Evolutionary conservation across 768 basidiomycete species (phyloP).

Genomic region (Russula compacta): DNA sequence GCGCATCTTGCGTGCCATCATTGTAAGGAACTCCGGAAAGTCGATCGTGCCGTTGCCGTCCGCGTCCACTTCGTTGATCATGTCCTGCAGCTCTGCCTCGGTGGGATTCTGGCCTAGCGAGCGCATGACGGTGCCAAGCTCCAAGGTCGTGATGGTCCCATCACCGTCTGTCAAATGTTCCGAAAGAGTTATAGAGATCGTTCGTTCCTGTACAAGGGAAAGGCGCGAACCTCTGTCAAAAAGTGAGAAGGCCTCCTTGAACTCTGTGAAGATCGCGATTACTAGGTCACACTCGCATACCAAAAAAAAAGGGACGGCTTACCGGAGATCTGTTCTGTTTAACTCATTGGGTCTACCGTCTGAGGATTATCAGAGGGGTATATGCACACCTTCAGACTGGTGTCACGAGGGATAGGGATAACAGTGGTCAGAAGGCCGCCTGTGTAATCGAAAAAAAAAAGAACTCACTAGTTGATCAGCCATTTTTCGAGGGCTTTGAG

Average conservation of each 20-base stretch:
- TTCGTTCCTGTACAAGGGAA: not conserved
- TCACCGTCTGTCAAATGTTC: conserved; percentile 56
- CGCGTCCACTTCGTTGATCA: conserved; percentile 92
- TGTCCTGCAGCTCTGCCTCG: conserved; percentile 84
- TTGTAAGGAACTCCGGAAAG: conserved; percentile 68
- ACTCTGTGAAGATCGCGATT: conserved; percentile 46
- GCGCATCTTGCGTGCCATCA: conserved; percentile 85
- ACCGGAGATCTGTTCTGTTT: conserved; percentile 86
- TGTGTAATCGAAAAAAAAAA: conserved; percentile 6
- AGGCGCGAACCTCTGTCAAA: conserved; percentile 79
- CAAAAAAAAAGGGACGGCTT: conserved; percentile 23
- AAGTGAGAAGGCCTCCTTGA: conserved; percentile 98
- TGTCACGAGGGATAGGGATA: not conserved
- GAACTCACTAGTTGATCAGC: conserved; percentile 45
- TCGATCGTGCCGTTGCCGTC: conserved; percentile 87
- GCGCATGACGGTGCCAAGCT: conserved; percentile 91
- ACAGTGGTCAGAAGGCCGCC: not conserved
- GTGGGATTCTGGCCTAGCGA: conserved; percentile 90
- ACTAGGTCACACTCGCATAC: not conserved
- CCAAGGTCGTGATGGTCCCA: conserved; percentile 85
- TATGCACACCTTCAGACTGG: conserved; percentile 49
- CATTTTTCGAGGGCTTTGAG: conserved; percentile 27
- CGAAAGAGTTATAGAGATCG: not conserved
- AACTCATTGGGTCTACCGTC: not conserved
- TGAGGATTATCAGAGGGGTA: conserved; percentile 3